These are phyloP conservation scores for Helotiales sp. DNA, from an alignment of 2,329 filamentous ascomycete genomes.

Conservation along the genomic window DNA sequence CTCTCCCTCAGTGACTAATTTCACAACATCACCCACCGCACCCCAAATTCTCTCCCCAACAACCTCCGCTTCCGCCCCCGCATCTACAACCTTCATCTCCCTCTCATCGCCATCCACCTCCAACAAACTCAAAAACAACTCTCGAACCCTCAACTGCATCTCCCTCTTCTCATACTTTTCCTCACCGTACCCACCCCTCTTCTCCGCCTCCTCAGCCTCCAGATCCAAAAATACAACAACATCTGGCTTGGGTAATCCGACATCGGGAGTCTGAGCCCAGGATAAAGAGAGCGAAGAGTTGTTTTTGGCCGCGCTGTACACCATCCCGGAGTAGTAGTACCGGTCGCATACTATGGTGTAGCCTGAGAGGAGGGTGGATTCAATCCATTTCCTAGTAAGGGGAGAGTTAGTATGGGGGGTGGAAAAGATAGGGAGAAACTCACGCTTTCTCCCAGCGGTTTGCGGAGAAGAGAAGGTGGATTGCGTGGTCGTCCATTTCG, in stretches of 20 bases:
- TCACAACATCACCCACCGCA: conserved; percentile 46
- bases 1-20: conserved; percentile 54
- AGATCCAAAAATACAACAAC: conserved; percentile 87
- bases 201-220: conserved; percentile 70
- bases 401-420: not conserved
- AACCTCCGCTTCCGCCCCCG: conserved; percentile 58
- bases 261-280: conserved; percentile 86
- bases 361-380: conserved; percentile 63
- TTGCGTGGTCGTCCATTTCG: conserved; percentile 70
- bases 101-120: conserved; percentile 52
- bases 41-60: conserved; percentile 56
- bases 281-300: conserved; percentile 70
- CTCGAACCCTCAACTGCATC: conserved; percentile 80
- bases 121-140: conserved; percentile 69
- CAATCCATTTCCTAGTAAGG: conserved; percentile 59
- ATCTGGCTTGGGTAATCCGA: conserved; percentile 86
- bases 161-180: conserved; percentile 87
- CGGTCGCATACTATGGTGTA: conserved; percentile 84
- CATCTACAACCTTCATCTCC: conserved; percentile 60
- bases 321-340: conserved; percentile 93
- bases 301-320: conserved; percentile 89
- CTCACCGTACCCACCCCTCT: conserved; percentile 83
- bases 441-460: conserved; percentile 68
- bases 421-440: conserved; percentile 8
- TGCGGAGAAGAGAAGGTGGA: conserved; percentile 74